Evolutionary conservation across 2,329 filamentous ascomycete species (phyloP).

Genomic region (Fonsecaea pedrosoi): DNA sequence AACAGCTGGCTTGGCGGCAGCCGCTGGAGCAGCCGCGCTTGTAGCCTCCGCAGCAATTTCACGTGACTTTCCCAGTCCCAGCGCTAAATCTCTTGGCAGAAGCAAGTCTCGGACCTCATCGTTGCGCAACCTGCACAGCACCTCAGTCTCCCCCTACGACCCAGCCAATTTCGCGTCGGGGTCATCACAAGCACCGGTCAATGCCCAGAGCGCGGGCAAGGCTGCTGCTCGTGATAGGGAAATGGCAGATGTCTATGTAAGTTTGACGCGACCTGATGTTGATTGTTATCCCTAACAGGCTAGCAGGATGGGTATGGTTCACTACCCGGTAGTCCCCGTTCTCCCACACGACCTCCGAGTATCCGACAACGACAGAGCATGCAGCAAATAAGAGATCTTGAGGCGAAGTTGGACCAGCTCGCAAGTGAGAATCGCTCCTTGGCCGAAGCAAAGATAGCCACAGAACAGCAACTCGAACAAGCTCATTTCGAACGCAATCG

Average conservation of each 20-base stretch:
- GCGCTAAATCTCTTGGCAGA: slow-evolving; percentile 41
- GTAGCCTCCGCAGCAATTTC: slow-evolving; percentile 17
- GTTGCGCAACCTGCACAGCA: slow-evolving; percentile 46
- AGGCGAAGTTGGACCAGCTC: slow-evolving; percentile 82
- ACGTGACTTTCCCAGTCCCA: slow-evolving; percentile 33
- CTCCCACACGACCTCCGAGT: slow-evolving; percentile 91
- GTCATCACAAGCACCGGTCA: slow-evolving; percentile 62
- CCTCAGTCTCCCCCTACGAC: slow-evolving; percentile 39
- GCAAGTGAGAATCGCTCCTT: slow-evolving; percentile 83
- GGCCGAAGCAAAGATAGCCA: slow-evolving; percentile 71
- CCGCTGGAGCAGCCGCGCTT: slow-evolving; percentile 27
- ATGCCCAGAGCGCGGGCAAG: slow-evolving; percentile 85
- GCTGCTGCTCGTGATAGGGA: slow-evolving; percentile 62
- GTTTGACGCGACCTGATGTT: slow-evolving; percentile 49
- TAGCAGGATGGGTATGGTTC: slow-evolving; percentile 90
- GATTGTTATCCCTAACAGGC: slow-evolving; percentile 26
- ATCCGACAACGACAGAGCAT: slow-evolving; percentile 97
- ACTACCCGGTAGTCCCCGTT: slow-evolving; percentile 81
- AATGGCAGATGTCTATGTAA: slow-evolving; percentile 94
- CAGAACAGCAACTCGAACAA: slow-evolving; percentile 69
- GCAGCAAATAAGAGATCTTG: slow-evolving; percentile 88
- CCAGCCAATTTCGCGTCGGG: slow-evolving; percentile 21
- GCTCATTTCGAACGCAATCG: slow-evolving; percentile 61
- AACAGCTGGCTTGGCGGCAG: slow-evolving; percentile 30
- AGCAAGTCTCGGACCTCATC: slow-evolving; percentile 53